These are phyloP conservation scores for Gnetum montanum DNA, from an alignment of 75 land plant genomes.

Conservation along the genomic window DNA sequence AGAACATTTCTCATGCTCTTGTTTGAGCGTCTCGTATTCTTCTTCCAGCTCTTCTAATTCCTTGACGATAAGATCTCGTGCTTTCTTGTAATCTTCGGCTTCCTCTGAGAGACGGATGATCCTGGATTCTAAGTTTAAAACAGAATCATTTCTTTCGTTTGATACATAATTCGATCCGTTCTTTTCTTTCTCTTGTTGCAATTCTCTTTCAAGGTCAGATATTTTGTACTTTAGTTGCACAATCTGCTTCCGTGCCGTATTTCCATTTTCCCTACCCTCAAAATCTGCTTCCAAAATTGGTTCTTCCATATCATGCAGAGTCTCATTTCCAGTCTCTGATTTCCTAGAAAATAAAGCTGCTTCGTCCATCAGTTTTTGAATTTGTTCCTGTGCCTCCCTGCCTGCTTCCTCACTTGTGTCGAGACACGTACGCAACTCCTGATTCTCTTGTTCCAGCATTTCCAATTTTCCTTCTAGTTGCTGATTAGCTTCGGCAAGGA, in stretches of 20 bases:
- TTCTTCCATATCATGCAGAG: constrained; percentile 3
- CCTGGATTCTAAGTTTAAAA: constrained; percentile 37
- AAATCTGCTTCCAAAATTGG: constrained; percentile 3
- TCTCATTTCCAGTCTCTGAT: constrained; percentile 4
- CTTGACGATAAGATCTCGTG: constrained; percentile 56
- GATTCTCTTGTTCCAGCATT: constrained; percentile 9
- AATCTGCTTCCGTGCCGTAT: constrained; percentile 16
- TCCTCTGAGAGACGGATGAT: constrained; percentile 41
- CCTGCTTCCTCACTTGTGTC: constrained; percentile 5
- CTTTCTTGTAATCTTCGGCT: constrained; percentile 44
- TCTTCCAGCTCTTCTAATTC: constrained; percentile 67
- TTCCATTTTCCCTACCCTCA: constrained; percentile 3
- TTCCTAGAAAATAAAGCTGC: neutral
- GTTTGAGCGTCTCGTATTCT: constrained; percentile 66
- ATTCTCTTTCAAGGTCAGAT: constrained; percentile 19
- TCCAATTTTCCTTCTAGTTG: constrained; percentile 10
- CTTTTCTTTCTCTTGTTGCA: constrained; percentile 13
- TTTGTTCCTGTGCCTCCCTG: constrained; percentile 6
- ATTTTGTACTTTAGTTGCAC: constrained; percentile 9
- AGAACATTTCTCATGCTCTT: constrained; percentile 57
- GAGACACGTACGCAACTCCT: constrained; percentile 1
- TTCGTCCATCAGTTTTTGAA: constrained; percentile 5
- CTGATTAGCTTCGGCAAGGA: constrained; percentile 11
- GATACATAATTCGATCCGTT: constrained; percentile 40
- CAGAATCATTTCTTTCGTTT: constrained; percentile 21